phyloP scores from a whole-genome alignment of 2,329 filamentous ascomycete species.

The Mollisiaceae sp. region DNA sequence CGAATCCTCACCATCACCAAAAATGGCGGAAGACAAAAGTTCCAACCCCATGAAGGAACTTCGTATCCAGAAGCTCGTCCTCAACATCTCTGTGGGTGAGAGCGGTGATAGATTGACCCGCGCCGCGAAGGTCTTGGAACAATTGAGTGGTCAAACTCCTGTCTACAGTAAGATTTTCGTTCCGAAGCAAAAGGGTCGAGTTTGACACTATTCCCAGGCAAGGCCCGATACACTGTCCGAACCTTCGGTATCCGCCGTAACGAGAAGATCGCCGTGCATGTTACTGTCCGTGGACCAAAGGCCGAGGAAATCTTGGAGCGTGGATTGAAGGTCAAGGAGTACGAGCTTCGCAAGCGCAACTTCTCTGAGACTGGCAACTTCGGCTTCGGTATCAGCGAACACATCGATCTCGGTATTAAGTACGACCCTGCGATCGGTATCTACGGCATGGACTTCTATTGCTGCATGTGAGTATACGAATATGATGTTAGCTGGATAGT shows the following conservation, averaged over 20 bases:
- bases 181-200: constrained; percentile 25
- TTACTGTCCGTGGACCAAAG: constrained; percentile 98
- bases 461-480: constrained; percentile 82
- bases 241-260: constrained; percentile 99
- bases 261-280: constrained; percentile 99
- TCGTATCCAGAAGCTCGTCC: constrained; percentile 98
- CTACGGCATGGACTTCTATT: constrained; percentile 99
- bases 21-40: constrained; percentile 77
- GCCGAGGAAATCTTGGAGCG: constrained; percentile 99
- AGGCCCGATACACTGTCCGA: constrained; percentile 99
- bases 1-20: no score
- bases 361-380: constrained; percentile 99
- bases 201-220: constrained; percentile 63
- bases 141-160: constrained; percentile 98
- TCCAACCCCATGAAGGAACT: constrained; percentile 99
- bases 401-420: constrained; percentile 99
- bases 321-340: constrained; percentile 99
- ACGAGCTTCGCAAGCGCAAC: constrained; percentile 99
- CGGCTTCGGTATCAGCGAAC: constrained; percentile 99
- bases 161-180: constrained; percentile 82
- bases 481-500: constrained; percentile 4
- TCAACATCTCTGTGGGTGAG: constrained; percentile 99
- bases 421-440: constrained; percentile 98
- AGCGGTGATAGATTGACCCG: constrained; percentile 99
- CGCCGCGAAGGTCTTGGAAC: constrained; percentile 99